Percentiles rank a stretch among this genome's conserved stretches.
These are phyloP conservation scores for Irpex lacteus DNA, from an alignment of 1,284 basidiomycete genomes.

Conservation along the genomic window DNA sequence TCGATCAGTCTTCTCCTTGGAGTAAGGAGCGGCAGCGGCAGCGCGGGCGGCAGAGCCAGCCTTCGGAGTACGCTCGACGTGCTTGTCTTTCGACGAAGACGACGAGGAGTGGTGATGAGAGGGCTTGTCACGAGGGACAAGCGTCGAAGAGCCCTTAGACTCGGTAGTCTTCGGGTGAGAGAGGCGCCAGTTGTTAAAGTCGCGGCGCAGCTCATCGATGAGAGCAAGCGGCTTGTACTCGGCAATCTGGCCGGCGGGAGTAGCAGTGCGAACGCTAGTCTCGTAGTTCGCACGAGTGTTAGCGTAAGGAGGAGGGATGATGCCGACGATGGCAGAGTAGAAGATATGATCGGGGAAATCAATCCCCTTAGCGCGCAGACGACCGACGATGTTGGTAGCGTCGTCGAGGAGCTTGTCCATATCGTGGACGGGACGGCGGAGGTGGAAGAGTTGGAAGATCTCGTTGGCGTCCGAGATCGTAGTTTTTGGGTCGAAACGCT, in stretches of 20 bases:
- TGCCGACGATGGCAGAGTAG: slow-evolving; percentile 1
- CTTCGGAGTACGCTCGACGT: too few relatives aligned
- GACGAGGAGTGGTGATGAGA: too few relatives aligned
- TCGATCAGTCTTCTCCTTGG: too few relatives aligned
- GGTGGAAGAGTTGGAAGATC: slow-evolving; percentile 2
- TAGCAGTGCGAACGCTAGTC: neutral
- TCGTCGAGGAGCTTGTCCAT: slow-evolving; percentile 2
- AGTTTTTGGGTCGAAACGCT: neutral
- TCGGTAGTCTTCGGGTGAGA: too few relatives aligned
- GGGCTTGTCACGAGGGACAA: too few relatives aligned
- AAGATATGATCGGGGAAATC: neutral
- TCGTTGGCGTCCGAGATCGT: neutral
- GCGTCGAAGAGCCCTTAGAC: too few relatives aligned
- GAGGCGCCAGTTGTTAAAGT: neutral
- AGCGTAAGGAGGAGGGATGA: neutral
- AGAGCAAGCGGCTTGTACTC: neutral
- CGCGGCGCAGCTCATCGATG: neutral
- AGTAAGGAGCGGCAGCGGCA: too few relatives aligned
- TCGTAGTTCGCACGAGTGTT: neutral
- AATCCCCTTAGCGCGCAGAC: neutral
- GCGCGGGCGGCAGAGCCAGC: too few relatives aligned
- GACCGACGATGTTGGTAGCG: neutral
- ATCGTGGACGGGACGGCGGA: neutral
- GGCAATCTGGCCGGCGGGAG: neutral
- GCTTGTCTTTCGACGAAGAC: too few relatives aligned